Evolutionary conservation across 805 yeast species (phyloP).

Genomic region (Priceomyces melissophilus): DNA sequence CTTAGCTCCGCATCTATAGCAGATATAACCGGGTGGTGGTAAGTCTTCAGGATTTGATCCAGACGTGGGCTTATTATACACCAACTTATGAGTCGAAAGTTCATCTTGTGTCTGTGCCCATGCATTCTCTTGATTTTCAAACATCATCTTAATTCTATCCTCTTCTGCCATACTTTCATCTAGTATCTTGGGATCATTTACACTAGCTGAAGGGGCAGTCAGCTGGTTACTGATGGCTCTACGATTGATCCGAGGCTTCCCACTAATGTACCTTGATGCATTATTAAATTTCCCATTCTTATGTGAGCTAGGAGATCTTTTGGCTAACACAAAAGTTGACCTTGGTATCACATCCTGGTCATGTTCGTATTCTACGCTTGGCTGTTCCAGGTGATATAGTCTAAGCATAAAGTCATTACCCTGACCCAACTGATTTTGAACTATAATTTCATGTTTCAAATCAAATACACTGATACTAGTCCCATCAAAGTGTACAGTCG

Average conservation of each 20-base stretch:
- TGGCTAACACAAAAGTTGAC: conserved; percentile 77
- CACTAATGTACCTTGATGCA: conserved; percentile 68
- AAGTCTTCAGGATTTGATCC: conserved; percentile 52
- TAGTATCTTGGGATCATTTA: conserved; percentile 18
- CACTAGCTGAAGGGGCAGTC: conserved; percentile 15
- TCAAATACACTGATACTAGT: conserved; percentile 96
- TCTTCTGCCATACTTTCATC: conserved; percentile 65
- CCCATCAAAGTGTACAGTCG: conserved; percentile 86
- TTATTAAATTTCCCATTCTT: conserved; percentile 47
- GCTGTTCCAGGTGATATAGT: conserved; percentile 55
- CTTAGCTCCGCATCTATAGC: conserved; percentile 94
- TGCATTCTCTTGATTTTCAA: conserved; percentile 86
- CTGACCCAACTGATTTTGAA: conserved; percentile 73
- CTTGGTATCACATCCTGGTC: conserved; percentile 91
- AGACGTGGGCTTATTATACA: conserved; percentile 50
- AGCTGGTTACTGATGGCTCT: conserved; percentile 36
- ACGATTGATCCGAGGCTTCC: conserved; percentile 54
- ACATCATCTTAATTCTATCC: conserved; percentile 85
- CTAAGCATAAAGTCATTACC: conserved; percentile 81
- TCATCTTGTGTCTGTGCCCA: conserved; percentile 95
- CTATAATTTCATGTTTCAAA: conserved; percentile 83
- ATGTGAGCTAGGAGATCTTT: conserved; percentile 65
- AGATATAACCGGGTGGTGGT: conserved; percentile 95
- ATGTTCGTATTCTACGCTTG: conserved; percentile 70
- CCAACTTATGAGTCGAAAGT: conserved; percentile 81